Evolutionary conservation across 768 basidiomycete genomes (phyloP).

Genomic region (Phanerochaete carnosa): DNA sequence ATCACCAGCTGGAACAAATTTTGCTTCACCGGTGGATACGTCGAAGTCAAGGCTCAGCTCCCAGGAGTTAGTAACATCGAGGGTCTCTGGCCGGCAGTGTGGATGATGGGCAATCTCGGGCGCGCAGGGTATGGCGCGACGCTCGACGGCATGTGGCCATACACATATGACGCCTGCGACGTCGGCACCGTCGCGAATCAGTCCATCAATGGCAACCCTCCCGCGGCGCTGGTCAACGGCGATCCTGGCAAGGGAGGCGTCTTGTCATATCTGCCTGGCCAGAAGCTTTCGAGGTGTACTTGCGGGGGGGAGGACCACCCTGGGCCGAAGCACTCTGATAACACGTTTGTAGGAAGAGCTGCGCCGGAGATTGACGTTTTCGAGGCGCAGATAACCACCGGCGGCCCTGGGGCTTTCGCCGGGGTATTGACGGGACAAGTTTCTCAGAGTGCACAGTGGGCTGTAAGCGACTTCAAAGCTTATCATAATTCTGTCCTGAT

Average conservation of each 20-base stretch:
- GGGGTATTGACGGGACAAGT: conserved; percentile 52
- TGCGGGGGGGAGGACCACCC: conserved; percentile 85
- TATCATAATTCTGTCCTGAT: background rate
- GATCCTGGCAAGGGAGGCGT: conserved; percentile 48
- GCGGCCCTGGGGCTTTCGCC: conserved; percentile 23
- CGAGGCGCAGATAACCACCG: conserved; percentile 61
- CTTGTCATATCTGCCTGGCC: conserved; percentile 85
- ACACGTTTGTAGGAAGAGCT: conserved; percentile 69
- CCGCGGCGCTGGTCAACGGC: conserved; percentile 57
- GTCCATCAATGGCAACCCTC: conserved; percentile 62
- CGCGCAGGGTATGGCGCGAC: conserved; percentile 87
- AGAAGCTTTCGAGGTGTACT: conserved; percentile 84
- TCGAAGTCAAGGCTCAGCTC: conserved; percentile 65
- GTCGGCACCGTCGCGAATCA: conserved; percentile 92
- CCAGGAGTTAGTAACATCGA: conserved; percentile 63
- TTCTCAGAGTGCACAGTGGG: conserved; percentile 85
- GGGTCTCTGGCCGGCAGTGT: conserved; percentile 76
- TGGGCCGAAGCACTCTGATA: conserved; percentile 75
- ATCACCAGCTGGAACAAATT: conserved; percentile 84
- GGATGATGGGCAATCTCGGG: conserved; percentile 82
- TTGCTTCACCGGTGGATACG: conserved; percentile 87
- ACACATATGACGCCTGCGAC: conserved; percentile 83
- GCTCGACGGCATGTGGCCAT: conserved; percentile 86
- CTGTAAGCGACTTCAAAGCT: conserved; percentile 44
- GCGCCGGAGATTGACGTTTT: conserved; percentile 92